phyloP scores from a whole-genome alignment of 2,329 filamentous ascomycete genomes.

The Ophiostoma ulmi region DNA sequence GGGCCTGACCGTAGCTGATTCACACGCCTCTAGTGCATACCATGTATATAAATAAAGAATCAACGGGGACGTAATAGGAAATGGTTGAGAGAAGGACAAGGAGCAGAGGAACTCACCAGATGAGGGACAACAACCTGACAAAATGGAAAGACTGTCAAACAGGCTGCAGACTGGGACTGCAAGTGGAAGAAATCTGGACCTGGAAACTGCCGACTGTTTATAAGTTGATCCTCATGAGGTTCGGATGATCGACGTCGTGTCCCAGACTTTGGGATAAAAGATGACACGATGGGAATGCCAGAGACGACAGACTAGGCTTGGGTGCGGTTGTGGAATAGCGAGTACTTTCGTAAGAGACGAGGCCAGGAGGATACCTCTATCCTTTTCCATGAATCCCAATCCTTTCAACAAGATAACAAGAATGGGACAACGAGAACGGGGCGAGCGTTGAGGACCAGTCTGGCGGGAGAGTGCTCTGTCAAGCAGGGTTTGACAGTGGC shows the following conservation, averaged over 20 bases:
- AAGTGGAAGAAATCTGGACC: not conserved
- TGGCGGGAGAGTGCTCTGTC: not conserved
- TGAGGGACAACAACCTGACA: not conserved
- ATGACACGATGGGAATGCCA: not conserved
- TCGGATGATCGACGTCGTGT: not conserved
- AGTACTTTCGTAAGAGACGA: not conserved
- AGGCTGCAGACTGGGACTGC: not conserved
- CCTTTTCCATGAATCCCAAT: not conserved
- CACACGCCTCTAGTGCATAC: not conserved
- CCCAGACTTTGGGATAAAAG: not conserved
- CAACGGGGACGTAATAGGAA: not conserved
- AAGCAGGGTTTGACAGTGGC: conserved; percentile 3
- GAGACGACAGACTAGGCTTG: not conserved
- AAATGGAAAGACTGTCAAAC: not conserved
- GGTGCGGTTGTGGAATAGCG: not conserved
- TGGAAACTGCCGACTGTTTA: not conserved
- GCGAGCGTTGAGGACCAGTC: not conserved
- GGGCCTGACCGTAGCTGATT: not conserved
- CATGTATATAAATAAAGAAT: not conserved
- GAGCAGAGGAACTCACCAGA: not conserved
- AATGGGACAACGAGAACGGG: not conserved
- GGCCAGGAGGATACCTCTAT: not conserved
- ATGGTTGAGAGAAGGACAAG: not conserved
- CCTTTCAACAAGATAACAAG: not conserved
- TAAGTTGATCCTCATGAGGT: not conserved